Conservation (phyloP, 225 moss, liverwort and hornwort genomes). For the Straminergon stramineum region DNA sequence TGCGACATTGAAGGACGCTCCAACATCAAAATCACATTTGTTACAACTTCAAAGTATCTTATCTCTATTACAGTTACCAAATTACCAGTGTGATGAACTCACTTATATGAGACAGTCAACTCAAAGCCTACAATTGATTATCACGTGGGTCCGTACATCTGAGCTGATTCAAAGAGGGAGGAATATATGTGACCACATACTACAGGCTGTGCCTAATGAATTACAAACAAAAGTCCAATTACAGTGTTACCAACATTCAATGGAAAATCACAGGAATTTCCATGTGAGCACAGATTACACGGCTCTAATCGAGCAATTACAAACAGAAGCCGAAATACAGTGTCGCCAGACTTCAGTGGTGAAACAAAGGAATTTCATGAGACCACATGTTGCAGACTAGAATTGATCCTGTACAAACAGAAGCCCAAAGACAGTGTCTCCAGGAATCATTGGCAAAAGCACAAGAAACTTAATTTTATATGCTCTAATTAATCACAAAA, state of each 20-base stretch:
- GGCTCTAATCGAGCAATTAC: neutral
- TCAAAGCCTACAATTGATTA: neutral
- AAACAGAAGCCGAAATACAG: neutral
- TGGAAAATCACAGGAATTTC: too few relatives aligned
- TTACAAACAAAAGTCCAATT: neutral
- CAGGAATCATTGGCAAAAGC: neutral
- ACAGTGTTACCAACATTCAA: neutral
- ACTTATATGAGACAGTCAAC: neutral
- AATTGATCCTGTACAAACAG: neutral
- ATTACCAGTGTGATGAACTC: neutral
- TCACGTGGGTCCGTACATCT: neutral
- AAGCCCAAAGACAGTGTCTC: neutral
- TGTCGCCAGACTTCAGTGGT: neutral
- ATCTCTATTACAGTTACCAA: neutral
- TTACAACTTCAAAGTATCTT: neutral
- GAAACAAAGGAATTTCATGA: neutral
- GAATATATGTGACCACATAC: neutral
- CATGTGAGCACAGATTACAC: neutral
- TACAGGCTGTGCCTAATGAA: neutral
- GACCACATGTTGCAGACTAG: neutral
- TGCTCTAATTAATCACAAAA: neutral
- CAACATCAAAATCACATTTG: neutral
- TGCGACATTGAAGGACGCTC: neutral
- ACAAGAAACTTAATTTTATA: neutral
- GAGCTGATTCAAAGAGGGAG: neutral